Conservation (phyloP, 768 basidiomycete genomes). For the Chlorophyllum brunneum region DNA sequence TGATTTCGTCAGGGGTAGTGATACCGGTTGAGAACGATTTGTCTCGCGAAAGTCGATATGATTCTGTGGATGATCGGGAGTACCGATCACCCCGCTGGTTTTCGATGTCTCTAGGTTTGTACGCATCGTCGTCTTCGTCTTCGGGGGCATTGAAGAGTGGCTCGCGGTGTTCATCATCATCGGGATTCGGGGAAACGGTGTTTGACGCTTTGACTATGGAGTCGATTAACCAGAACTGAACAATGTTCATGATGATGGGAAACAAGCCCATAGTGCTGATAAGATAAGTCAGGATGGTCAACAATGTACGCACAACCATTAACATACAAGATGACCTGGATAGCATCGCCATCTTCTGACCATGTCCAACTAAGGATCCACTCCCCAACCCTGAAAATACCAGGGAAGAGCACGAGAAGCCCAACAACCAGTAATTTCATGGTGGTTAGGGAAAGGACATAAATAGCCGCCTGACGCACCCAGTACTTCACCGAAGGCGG, state of each 20-base stretch:
- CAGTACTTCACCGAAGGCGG: slow-evolving; percentile 76
- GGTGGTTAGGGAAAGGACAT: slow-evolving; percentile 71
- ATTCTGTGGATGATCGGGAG: slow-evolving; percentile 29
- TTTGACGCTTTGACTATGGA: slow-evolving; percentile 80
- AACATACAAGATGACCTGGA: slow-evolving; percentile 81
- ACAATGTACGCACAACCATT: neutral
- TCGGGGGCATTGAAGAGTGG: slow-evolving; percentile 56
- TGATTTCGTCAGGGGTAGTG: slow-evolving; percentile 34
- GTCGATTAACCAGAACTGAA: slow-evolving; percentile 96
- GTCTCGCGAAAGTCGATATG: slow-evolving; percentile 16
- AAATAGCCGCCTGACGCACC: slow-evolving; percentile 75
- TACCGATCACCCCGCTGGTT: slow-evolving; percentile 32
- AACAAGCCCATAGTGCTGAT: slow-evolving; percentile 85
- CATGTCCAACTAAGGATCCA: slow-evolving; percentile 82
- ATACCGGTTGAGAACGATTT: slow-evolving; percentile 22
- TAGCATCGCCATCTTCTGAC: slow-evolving; percentile 54
- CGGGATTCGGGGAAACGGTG: slow-evolving; percentile 30
- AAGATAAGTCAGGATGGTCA: slow-evolving; percentile 2
- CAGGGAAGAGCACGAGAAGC: slow-evolving; percentile 68
- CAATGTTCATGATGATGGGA: slow-evolving; percentile 82
- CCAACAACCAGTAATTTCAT: slow-evolving; percentile 93
- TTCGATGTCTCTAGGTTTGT: slow-evolving; percentile 40
- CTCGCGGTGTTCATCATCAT: slow-evolving; percentile 44
- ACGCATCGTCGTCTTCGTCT: slow-evolving; percentile 51
- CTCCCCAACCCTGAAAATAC: slow-evolving; percentile 72